phyloP scores from a whole-genome alignment of 768 basidiomycete species.

The Leucocoprinus leucothites region DNA sequence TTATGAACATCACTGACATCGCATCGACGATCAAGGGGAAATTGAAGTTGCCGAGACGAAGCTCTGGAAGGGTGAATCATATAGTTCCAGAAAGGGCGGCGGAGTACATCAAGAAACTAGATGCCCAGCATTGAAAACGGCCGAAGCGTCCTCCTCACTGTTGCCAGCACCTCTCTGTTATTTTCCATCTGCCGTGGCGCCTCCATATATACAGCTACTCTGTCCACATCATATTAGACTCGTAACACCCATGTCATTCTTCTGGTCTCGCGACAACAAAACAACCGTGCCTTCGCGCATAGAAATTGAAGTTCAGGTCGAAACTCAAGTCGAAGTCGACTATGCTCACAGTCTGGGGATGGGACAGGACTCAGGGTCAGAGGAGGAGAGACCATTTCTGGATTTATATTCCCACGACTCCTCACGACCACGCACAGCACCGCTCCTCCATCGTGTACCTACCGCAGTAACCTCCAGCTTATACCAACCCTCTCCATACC shows the following conservation, averaged over 20 bases:
- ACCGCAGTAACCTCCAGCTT: constrained; percentile 13
- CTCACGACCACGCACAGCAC: constrained; percentile 14
- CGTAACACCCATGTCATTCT: background rate
- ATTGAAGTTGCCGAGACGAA: background rate
- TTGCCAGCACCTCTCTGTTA: background rate
- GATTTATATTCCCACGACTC: constrained; percentile 25
- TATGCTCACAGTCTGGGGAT: background rate
- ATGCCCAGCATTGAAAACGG: background rate
- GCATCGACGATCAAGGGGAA: background rate
- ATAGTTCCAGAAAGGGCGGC: background rate
- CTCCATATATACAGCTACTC: no score
- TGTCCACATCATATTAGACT: background rate
- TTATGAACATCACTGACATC: background rate
- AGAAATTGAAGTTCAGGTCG: constrained; percentile 24
- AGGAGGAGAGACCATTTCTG: constrained; percentile 1
- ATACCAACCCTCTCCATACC: constrained; percentile 11
- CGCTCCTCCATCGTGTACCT: constrained; percentile 17
- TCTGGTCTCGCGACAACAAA: background rate
- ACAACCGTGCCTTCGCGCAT: background rate
- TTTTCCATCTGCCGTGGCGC: background rate
- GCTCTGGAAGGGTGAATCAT: no score
- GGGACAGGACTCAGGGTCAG: background rate
- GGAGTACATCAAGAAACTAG: background rate
- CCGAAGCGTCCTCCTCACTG: background rate
- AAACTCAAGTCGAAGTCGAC: constrained; percentile 24